These are phyloP conservation scores for Metarhizium guizhouense DNA, from an alignment of 2,329 filamentous ascomycete species.

Conservation along the genomic window DNA sequence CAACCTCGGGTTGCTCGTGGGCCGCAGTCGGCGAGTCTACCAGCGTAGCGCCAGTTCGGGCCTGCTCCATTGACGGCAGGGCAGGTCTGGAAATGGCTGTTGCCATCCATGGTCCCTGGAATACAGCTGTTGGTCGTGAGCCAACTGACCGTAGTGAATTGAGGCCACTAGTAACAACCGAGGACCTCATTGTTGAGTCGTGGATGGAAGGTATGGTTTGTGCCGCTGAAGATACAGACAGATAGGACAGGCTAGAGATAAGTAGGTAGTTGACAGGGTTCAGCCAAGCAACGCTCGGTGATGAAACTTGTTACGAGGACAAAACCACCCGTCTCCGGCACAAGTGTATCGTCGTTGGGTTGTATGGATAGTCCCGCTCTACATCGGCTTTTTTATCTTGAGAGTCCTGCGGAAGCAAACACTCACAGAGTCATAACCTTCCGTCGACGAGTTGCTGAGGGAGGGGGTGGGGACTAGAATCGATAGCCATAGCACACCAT, in stretches of 20 bases:
- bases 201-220: background rate
- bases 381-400: background rate
- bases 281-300: background rate
- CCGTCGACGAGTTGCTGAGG: background rate
- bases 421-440: background rate
- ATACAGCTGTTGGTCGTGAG: background rate
- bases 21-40: slow-evolving; percentile 8
- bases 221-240: background rate
- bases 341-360: background rate
- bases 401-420: background rate
- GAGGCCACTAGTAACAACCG: slow-evolving; percentile 4
- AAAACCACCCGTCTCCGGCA: background rate
- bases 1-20: slow-evolving; percentile 1
- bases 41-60: slow-evolving; percentile 8
- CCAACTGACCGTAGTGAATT: slow-evolving; percentile 5
- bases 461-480: background rate
- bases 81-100: background rate
- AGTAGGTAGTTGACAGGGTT: background rate
- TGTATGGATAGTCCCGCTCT: slow-evolving; percentile 2
- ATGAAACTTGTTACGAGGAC: background rate
- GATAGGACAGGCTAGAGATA: background rate
- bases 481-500: background rate
- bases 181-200: slow-evolving; percentile 4
- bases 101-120: slow-evolving; percentile 6
- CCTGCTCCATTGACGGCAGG: background rate